Conservation (phyloP, 345 rosid genomes). For the Camelina neglecta region DNA sequence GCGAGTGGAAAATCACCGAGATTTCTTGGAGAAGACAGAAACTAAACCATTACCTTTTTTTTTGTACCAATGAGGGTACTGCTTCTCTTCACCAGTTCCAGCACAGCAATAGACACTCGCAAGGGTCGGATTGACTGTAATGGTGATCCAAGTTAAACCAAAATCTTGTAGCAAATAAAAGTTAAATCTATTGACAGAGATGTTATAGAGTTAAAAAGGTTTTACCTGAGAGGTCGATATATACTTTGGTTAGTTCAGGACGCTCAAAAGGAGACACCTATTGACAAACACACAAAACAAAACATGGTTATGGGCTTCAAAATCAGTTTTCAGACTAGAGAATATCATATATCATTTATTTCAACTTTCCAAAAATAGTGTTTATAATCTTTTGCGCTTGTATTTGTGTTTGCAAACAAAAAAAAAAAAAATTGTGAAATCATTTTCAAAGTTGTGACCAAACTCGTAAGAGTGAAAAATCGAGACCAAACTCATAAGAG, state of each 20-base stretch:
- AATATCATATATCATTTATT: neutral
- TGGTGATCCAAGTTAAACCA: neutral
- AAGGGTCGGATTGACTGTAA: neutral
- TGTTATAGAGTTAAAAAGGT: neutral
- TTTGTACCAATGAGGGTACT: conserved; percentile 1
- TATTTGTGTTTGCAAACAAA: too few relatives aligned
- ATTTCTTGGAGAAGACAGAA: neutral
- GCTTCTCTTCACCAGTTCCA: conserved; percentile 2
- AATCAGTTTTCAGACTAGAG: neutral
- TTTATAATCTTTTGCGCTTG: neutral
- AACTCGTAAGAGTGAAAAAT: too few relatives aligned
- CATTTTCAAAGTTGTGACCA: too few relatives aligned
- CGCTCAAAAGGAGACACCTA: neutral
- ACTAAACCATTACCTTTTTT: neutral
- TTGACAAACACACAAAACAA: neutral
- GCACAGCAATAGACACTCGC: neutral
- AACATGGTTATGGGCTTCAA: neutral
- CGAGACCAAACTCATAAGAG: neutral
- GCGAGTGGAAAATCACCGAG: neutral
- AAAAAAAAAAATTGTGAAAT: too few relatives aligned
- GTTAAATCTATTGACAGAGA: neutral
- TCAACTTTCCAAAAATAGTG: neutral
- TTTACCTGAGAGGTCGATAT: neutral
- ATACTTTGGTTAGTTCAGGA: neutral
- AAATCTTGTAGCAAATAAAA: neutral